These are phyloP conservation scores for Inonotus obliquus DNA, from an alignment of 1,284 basidiomycete genomes.

Conservation along the genomic window DNA sequence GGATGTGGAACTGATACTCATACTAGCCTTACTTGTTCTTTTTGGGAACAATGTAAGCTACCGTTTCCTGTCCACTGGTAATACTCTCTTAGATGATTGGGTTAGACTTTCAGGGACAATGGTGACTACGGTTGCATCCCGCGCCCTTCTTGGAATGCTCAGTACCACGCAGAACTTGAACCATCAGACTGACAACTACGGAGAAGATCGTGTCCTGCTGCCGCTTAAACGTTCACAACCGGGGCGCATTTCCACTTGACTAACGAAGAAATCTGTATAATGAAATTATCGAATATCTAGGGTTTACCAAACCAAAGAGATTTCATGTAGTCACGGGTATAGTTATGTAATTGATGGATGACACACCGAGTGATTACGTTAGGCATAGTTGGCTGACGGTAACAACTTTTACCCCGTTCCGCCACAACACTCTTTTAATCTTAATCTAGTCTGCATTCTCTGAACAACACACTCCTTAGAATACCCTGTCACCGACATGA, in stretches of 20 bases:
- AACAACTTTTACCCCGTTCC: neutral
- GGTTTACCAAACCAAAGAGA: too few species aligned
- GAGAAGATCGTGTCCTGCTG: neutral
- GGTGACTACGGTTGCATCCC: conserved; percentile 4
- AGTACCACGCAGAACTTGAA: neutral
- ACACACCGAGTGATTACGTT: neutral
- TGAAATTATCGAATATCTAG: neutral
- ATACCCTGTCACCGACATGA: neutral
- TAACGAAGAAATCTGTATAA: neutral
- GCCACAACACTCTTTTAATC: neutral
- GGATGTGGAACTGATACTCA: neutral
- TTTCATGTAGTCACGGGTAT: neutral
- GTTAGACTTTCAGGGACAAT: conserved; percentile 7
- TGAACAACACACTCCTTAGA: neutral
- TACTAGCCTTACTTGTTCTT: conserved; percentile 2
- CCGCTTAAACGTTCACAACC: neutral
- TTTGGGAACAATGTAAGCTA: conserved; percentile 5
- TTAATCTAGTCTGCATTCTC: neutral
- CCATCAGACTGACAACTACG: neutral
- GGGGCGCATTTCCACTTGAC: neutral
- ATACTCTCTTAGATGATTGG: neutral
- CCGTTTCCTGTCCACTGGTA: neutral
- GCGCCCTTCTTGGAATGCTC: neutral
- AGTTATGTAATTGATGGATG: too few species aligned
- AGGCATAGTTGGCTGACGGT: neutral